A percentile compares a stretch with the other conserved stretches of the same genome.
Evolutionary conservation across 345 rosid species (phyloP).

Genomic region (Brassica rapa): DNA sequence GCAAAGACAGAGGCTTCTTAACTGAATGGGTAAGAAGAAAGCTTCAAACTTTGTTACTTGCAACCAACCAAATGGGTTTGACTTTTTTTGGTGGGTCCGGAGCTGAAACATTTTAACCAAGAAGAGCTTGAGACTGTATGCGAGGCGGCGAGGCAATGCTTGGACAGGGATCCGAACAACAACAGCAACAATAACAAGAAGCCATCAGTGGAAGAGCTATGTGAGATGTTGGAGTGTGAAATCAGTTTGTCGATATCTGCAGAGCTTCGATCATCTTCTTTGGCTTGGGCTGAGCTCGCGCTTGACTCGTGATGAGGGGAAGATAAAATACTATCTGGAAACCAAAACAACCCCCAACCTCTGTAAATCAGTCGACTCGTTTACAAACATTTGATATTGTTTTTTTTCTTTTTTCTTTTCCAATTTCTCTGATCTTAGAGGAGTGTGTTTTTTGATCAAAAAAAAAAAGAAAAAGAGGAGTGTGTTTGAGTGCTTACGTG

Average conservation of each 20-base stretch:
- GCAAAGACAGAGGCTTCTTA: constrained; percentile 81
- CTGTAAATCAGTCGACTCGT: constrained; percentile 38
- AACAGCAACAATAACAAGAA: constrained; percentile 34
- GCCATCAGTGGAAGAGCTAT: constrained; percentile 69
- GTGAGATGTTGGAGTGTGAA: constrained; percentile 58
- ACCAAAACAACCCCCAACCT: constrained; percentile 18
- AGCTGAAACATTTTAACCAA: constrained; percentile 68
- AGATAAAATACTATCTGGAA: constrained; percentile 31
- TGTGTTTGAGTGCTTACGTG: constrained; percentile 32
- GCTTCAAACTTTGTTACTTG: constrained; percentile 11
- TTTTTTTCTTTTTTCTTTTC: too few species aligned
- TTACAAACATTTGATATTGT: background rate
- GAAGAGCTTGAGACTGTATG: constrained; percentile 81
- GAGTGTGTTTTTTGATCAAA: constrained; percentile 18
- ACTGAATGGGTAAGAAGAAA: constrained; percentile 71
- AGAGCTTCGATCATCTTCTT: constrained; percentile 77
- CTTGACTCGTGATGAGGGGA: constrained; percentile 58
- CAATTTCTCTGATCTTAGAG: constrained; percentile 11
- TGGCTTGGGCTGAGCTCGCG: constrained; percentile 98
- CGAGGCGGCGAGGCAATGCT: constrained; percentile 71
- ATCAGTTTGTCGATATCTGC: constrained; percentile 75
- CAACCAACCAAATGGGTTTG: background rate
- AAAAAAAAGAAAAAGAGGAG: background rate
- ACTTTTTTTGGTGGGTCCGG: constrained; percentile 68
- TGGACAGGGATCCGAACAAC: constrained; percentile 54